Conservation (phyloP, 75 land plant species). For the Pseudotsuga menziesii region DNA sequence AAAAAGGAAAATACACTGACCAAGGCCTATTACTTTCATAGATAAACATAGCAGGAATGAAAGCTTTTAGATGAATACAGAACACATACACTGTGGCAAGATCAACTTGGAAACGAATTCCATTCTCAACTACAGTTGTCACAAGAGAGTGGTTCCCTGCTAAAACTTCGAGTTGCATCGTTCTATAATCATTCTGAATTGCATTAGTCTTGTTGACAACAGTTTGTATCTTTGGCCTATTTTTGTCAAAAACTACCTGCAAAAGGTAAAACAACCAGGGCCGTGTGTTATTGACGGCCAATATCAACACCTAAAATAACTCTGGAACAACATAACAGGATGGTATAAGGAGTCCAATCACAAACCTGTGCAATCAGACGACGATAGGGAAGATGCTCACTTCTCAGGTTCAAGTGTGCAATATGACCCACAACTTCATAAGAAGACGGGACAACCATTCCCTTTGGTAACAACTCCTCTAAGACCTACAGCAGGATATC, state of each 20-base stretch:
- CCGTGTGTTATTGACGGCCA: slow-evolving; percentile 4
- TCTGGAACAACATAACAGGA: background rate
- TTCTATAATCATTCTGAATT: slow-evolving; percentile 67
- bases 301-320: background rate
- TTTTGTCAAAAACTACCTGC: slow-evolving; percentile 87
- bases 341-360: background rate
- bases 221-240: slow-evolving; percentile 76
- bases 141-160: slow-evolving; percentile 90
- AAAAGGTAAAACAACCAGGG: background rate
- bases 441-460: slow-evolving; percentile 53
- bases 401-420: slow-evolving; percentile 74
- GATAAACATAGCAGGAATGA: background rate
- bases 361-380: slow-evolving; percentile 79
- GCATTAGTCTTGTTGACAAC: slow-evolving; percentile 83
- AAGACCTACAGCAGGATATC: slow-evolving; percentile 44
- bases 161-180: slow-evolving; percentile 89
- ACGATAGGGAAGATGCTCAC: slow-evolving; percentile 70
- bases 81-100: slow-evolving; percentile 78
- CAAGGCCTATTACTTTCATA: background rate
- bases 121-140: slow-evolving; percentile 86
- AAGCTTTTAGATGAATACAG: background rate
- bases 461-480: slow-evolving; percentile 64
- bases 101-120: slow-evolving; percentile 75
- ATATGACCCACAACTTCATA: slow-evolving; percentile 91
- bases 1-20: background rate